These are phyloP conservation scores for Lachnum nothofagi DNA, from an alignment of 2,329 filamentous ascomycete genomes.

Conservation along the genomic window DNA sequence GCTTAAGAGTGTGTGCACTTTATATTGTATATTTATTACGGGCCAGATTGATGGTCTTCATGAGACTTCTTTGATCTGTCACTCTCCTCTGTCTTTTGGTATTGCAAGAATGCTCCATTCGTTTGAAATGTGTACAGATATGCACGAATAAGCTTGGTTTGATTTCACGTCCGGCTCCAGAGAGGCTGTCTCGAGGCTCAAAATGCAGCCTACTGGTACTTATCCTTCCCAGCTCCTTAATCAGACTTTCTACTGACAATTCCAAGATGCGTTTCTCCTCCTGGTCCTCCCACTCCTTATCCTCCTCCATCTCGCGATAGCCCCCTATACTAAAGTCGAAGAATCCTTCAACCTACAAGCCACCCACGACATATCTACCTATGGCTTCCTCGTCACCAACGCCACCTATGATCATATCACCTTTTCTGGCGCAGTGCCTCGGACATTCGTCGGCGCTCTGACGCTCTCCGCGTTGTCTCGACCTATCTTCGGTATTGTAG, in stretches of 20 bases:
- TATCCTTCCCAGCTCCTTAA: background rate
- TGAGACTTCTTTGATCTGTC: too few relatives aligned
- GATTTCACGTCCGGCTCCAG: background rate
- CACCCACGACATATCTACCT: constrained; percentile 78
- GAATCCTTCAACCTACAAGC: constrained; percentile 98
- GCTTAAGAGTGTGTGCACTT: too few relatives aligned
- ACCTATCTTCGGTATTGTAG: constrained; percentile 56
- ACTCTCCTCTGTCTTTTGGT: background rate
- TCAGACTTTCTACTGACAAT: background rate
- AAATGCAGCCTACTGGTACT: constrained; percentile 28
- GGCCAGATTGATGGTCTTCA: too few relatives aligned
- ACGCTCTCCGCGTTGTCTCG: constrained; percentile 68
- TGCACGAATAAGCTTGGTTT: background rate
- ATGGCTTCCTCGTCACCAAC: constrained; percentile 64
- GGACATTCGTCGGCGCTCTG: constrained; percentile 81
- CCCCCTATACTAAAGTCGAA: constrained; percentile 95
- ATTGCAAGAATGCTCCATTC: too few relatives aligned
- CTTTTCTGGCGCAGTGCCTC: constrained; percentile 86
- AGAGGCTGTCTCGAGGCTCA: constrained; percentile 4
- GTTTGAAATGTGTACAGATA: too few relatives aligned
- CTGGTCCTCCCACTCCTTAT: constrained; percentile 59
- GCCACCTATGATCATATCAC: constrained; percentile 78
- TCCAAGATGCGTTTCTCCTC: constrained; percentile 43
- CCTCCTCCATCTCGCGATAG: constrained; percentile 63
- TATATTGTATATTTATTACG: background rate